Percentiles rank a stretch among this genome's conserved stretches.
These are phyloP conservation scores for Hericium alpestre DNA, from an alignment of 768 basidiomycete genomes.

Conservation along the genomic window DNA sequence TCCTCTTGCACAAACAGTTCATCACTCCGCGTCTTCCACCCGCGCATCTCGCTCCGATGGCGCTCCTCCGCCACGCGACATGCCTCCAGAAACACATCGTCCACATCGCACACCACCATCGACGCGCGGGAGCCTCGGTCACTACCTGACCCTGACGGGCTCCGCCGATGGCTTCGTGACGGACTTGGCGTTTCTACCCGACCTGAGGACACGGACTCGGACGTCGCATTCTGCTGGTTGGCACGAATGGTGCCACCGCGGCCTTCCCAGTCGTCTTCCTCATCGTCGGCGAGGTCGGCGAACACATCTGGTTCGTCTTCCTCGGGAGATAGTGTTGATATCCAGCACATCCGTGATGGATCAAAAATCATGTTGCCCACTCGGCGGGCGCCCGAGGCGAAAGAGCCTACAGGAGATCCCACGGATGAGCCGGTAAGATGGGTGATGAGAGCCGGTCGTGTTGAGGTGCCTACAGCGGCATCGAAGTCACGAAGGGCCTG, in stretches of 20 bases:
- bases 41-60: conserved; percentile 75
- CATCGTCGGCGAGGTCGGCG: conserved; percentile 84
- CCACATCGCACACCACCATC: conserved; percentile 67
- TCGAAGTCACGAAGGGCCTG: conserved; percentile 87
- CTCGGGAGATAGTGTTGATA: conserved; percentile 74
- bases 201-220: conserved; percentile 20
- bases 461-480: conserved; percentile 54
- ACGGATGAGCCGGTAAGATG: conserved; percentile 84
- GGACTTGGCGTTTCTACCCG: conserved; percentile 45
- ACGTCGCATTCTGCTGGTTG: conserved; percentile 23
- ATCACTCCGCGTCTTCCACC: conserved; percentile 40
- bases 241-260: conserved; percentile 77
- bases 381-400: conserved; percentile 70
- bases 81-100: conserved; percentile 59
- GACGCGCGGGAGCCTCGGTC: conserved; percentile 74
- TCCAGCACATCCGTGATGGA: conserved; percentile 89
- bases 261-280: conserved; percentile 70
- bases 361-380: conserved; percentile 99
- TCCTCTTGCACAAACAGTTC: conserved; percentile 32
- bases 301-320: conserved; percentile 96
- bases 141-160: conserved; percentile 67
- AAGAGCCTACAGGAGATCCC: conserved; percentile 66
- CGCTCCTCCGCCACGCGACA: conserved; percentile 74
- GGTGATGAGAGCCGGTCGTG: conserved; percentile 90
- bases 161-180: conserved; percentile 47